Evolutionary conservation across 2,329 filamentous ascomycete species (phyloP).

Genomic region (Fusarium nodosum): DNA sequence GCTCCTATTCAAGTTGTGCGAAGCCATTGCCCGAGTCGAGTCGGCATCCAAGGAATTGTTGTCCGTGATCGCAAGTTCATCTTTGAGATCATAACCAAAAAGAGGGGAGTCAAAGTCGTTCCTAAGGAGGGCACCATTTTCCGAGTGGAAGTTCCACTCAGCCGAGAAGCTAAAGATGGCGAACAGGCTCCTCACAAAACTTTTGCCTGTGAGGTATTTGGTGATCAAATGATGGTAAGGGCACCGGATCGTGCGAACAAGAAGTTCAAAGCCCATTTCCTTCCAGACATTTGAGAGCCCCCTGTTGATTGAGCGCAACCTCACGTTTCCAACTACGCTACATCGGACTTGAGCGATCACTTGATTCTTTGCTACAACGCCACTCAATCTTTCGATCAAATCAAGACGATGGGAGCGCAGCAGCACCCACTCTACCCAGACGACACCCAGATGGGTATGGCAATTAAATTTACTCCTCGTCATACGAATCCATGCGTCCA

Average conservation of each 20-base stretch:
- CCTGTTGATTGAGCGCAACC: not conserved
- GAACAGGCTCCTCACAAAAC: slow-evolving; percentile 42
- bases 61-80: slow-evolving; percentile 89
- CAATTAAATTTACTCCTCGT: not conserved
- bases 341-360: not conserved
- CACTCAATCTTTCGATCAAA: not conserved
- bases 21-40: slow-evolving; percentile 82
- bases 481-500: not conserved
- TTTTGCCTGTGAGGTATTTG: slow-evolving; percentile 86
- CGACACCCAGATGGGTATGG: not conserved
- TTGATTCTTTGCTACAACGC: not conserved
- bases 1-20: slow-evolving; percentile 85
- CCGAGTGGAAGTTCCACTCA: slow-evolving; percentile 74
- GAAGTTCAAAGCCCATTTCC: slow-evolving; percentile 90
- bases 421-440: not conserved
- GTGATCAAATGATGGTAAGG: slow-evolving; percentile 86
- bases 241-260: slow-evolving; percentile 88
- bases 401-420: not conserved
- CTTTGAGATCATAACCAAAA: slow-evolving; percentile 84
- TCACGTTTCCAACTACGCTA: not conserved
- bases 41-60: slow-evolving; percentile 88
- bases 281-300: slow-evolving; percentile 75
- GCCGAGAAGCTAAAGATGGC: slow-evolving; percentile 25
- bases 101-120: slow-evolving; percentile 79
- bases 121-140: slow-evolving; percentile 95